These are phyloP conservation scores for Taxillus chinensis DNA, from an alignment of 164 flowering plant species.

Conservation along the genomic window DNA sequence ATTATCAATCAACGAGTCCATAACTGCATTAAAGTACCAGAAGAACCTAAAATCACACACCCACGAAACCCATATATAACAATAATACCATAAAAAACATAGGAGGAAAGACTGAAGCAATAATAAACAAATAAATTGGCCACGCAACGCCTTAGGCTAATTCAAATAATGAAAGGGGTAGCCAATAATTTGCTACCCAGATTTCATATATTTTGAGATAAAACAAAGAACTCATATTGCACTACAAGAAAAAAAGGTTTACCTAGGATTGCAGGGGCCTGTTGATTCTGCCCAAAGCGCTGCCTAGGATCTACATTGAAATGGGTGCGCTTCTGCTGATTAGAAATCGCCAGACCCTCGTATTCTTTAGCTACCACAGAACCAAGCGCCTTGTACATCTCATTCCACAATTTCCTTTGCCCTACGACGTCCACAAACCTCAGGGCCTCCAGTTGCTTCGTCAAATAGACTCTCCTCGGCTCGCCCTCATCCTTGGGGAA, in stretches of 20 bases:
- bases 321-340: conserved; percentile 17
- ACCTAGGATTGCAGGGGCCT: conserved; percentile 19
- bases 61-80: too few species aligned
- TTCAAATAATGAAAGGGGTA: too few species aligned
- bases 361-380: conserved; percentile 35
- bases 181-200: too few species aligned
- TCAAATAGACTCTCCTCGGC: conserved; percentile 31
- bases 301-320: conserved; percentile 13
- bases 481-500: conserved; percentile 5
- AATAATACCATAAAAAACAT: too few species aligned
- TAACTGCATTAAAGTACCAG: too few species aligned
- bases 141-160: too few species aligned
- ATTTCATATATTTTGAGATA: too few species aligned
- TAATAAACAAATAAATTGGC: too few species aligned
- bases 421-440: conserved; percentile 33
- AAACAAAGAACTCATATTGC: too few species aligned
- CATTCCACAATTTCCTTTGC: conserved; percentile 54
- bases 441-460: conserved; percentile 48
- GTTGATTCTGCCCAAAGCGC: conserved; percentile 10
- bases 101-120: too few species aligned
- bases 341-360: conserved; percentile 22
- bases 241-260: conserved; percentile 1
- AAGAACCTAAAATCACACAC: too few species aligned
- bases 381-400: conserved; percentile 39
- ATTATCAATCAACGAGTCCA: too few species aligned